Evolutionary conservation across 2,329 filamentous ascomycete species (phyloP), one percentile per base, ranked within the genome.

Genomic region (Aspergillus ochraceus): DNA sequence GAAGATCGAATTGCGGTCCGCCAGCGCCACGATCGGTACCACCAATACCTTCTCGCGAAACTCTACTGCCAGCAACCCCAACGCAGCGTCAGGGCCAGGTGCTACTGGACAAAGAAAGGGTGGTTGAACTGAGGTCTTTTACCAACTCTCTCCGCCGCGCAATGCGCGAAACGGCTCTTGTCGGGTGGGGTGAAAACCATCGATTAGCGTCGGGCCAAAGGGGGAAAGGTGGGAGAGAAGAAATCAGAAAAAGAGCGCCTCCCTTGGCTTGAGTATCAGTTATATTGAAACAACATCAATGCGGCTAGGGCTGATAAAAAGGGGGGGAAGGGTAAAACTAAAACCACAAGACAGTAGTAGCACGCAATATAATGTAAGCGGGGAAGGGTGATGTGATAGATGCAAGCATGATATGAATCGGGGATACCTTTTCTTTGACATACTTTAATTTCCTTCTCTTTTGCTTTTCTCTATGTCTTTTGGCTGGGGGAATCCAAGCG

Each of bases 1-100:
- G 63, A 81, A 81, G 66, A 79, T 80, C 24, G 76, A 78, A 59
- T 68, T 80, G 22, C 75, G 77, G 49, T 77, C 71, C 53, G 76
- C 75, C 14, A 77, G 76, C 58, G 71, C 74, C n/a, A 70, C 71
- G 6, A 75, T 76, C 52, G 72, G 73, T 20, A 70, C 68, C 22
- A 66, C 65, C 36, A 71, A 70, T 50, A 70, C 73, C 26, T 76
- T 65, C 46, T 51, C 61, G 30, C 63, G 63, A n/a, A 51, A 47
- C 39, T 45, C 55, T 8, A 54, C 45, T 47, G 55, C 67, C 17
- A 68, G 63, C 30, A 69, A 65, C 39, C 47, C 65, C 32, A 64
- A 62, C 55, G 56, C 65, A 29, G 60, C 65, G 4, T 60, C 67
- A 20, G 67, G 66, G 12, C 68, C 71, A n/a, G 64, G 66, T 50